A percentile compares a stretch with the other conserved stretches of the same genome.
Evolutionary conservation across 2,329 filamentous ascomycete genomes (phyloP).

Genomic region (Juglanconis juglandina): DNA sequence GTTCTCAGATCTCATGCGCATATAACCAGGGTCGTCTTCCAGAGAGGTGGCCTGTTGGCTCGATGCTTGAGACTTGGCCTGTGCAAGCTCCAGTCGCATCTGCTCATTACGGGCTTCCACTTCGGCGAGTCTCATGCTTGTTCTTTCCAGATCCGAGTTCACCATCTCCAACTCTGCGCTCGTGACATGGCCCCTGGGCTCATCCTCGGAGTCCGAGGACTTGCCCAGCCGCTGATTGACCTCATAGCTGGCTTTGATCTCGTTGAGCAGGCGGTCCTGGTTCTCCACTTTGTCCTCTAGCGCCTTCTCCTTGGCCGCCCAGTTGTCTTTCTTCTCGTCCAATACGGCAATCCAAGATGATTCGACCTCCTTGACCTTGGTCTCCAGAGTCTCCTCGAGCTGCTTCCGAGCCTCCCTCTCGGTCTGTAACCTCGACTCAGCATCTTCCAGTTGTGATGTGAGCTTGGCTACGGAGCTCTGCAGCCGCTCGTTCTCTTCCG

Average conservation of each 20-base stretch:
- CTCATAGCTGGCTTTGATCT: slow-evolving; percentile 95
- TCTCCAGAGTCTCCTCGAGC: slow-evolving; percentile 73
- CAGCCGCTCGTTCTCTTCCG: slow-evolving; percentile 83
- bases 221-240: slow-evolving; percentile 86
- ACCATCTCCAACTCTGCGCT: slow-evolving; percentile 93
- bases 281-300: slow-evolving; percentile 92
- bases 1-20: slow-evolving; percentile 89
- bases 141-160: slow-evolving; percentile 84
- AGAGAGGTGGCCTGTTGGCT: slow-evolving; percentile 58
- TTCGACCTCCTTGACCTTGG: slow-evolving; percentile 84
- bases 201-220: slow-evolving; percentile 51
- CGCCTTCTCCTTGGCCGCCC: slow-evolving; percentile 84
- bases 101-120: slow-evolving; percentile 94
- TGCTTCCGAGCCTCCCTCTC: slow-evolving; percentile 71
- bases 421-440: slow-evolving; percentile 73
- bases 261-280: slow-evolving; percentile 86
- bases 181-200: slow-evolving; percentile 63
- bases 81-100: slow-evolving; percentile 82
- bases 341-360: slow-evolving; percentile 85
- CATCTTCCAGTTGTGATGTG: slow-evolving; percentile 77
- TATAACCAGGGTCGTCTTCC: slow-evolving; percentile 86
- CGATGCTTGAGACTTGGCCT: slow-evolving; percentile 72
- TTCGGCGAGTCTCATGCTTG: slow-evolving; percentile 80
- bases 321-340: slow-evolving; percentile 92
- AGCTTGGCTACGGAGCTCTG: slow-evolving; percentile 73